These are phyloP conservation scores for Annulohypoxylon stygium DNA, from an alignment of 495 filamentous ascomycete genomes.

Conservation along the genomic window DNA sequence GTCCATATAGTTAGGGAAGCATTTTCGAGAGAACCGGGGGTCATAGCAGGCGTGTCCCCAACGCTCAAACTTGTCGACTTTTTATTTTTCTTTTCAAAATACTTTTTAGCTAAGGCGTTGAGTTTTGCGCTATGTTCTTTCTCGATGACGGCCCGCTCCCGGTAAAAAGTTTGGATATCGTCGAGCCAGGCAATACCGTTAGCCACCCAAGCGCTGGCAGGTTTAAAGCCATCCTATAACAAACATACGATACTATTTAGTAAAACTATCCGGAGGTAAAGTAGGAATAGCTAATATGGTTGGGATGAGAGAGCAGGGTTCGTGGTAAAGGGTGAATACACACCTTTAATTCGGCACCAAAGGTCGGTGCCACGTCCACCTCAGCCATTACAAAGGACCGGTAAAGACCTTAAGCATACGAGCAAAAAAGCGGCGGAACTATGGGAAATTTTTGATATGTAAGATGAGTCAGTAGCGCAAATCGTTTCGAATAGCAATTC, in stretches of 20 bases:
- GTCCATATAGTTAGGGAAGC: conserved; percentile 97
- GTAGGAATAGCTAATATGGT: neutral
- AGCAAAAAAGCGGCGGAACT: conserved; percentile 16
- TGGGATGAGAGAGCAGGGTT: neutral
- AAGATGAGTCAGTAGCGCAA: conserved; percentile 24
- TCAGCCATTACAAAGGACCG: conserved; percentile 72
- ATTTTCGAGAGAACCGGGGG: conserved; percentile 94
- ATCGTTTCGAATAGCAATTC: conserved; percentile 39
- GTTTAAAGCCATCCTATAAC: conserved; percentile 89
- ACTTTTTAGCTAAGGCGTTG: conserved; percentile 88
- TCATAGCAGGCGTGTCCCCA: conserved; percentile 91
- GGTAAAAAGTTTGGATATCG: conserved; percentile 96
- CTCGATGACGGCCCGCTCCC: conserved; percentile 91
- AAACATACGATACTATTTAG: conserved; percentile 37
- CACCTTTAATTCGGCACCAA: conserved; percentile 94
- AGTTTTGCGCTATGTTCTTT: conserved; percentile 95
- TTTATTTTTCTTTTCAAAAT: conserved; percentile 94
- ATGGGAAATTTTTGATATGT: conserved; percentile 22
- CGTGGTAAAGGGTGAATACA: conserved; percentile 24
- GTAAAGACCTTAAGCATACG: conserved; percentile 41
- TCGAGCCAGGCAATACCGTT: conserved; percentile 94
- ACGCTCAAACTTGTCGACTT: conserved; percentile 91
- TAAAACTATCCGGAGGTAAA: neutral
- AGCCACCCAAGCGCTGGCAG: conserved; percentile 90
- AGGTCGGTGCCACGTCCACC: conserved; percentile 78